A percentile compares a stretch with the other conserved stretches of the same genome.
These are phyloP conservation scores for Chaetomiaceae sp. DNA, from an alignment of 2,329 filamentous ascomycete species.

Conservation along the genomic window DNA sequence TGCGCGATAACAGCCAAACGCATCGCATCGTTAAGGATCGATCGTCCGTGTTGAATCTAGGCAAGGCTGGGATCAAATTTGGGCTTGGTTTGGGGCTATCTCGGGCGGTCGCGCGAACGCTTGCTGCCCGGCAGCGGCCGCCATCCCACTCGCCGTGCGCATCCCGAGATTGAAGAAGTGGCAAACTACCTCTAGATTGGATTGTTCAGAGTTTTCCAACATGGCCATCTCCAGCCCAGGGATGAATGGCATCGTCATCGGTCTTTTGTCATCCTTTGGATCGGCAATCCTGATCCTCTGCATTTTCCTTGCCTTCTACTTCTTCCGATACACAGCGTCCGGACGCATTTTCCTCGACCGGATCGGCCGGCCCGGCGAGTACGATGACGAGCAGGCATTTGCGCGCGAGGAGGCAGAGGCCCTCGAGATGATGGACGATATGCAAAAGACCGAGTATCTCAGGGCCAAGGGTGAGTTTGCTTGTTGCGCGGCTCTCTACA, in stretches of 20 bases:
- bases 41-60: too few relatives aligned
- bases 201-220: conserved; percentile 2
- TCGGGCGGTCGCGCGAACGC: conserved; percentile 4
- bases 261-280: conserved; percentile 87
- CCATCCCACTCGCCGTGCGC: conserved; percentile 2
- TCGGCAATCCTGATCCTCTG: conserved; percentile 80
- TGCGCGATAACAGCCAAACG: background rate
- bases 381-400: conserved; percentile 95
- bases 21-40: background rate
- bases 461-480: conserved; percentile 74
- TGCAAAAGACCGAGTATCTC: conserved; percentile 82
- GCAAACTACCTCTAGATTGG: background rate
- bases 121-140: conserved; percentile 8
- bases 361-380: conserved; percentile 88
- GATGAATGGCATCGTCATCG: conserved; percentile 80
- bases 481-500: background rate
- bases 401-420: conserved; percentile 90
- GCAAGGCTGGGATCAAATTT: background rate
- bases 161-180: background rate
- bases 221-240: conserved; percentile 20
- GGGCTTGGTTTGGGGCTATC: background rate
- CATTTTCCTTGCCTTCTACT: conserved; percentile 77
- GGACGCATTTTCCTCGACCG: conserved; percentile 91
- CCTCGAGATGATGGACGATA: conserved; percentile 89
- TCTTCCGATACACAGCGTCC: conserved; percentile 83